These are phyloP conservation scores for Ophiorrhiza pumila DNA, from an alignment of 257 asterid genomes.

Conservation along the genomic window DNA sequence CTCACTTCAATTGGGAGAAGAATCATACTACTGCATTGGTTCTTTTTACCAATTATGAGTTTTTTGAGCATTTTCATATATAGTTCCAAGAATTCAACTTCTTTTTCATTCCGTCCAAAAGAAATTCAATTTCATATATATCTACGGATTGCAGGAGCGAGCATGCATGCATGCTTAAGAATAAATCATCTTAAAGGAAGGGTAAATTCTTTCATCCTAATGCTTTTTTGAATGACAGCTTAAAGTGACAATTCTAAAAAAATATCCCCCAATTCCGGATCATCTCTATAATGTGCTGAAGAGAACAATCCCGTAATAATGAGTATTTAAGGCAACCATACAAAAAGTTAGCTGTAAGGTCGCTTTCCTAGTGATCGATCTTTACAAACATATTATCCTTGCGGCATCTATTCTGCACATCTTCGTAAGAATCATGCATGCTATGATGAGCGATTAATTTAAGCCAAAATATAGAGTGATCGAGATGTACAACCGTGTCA, in stretches of 20 bases:
- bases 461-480: neutral
- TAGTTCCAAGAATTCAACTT: neutral
- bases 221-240: neutral
- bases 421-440: constrained; percentile 1
- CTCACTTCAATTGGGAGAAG: neutral
- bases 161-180: neutral
- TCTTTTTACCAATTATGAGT: neutral
- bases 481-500: no score
- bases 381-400: constrained; percentile 27
- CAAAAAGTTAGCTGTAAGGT: constrained; percentile 28
- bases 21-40: neutral
- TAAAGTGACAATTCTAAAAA: neutral
- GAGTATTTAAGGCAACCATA: constrained; percentile 37
- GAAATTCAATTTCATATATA: no score
- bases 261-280: neutral
- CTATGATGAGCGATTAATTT: neutral
- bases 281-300: constrained; percentile 15
- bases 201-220: constrained; percentile 1
- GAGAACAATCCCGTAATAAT: constrained; percentile 31
- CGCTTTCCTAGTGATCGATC: constrained; percentile 26
- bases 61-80: neutral
- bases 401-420: constrained; percentile 35
- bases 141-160: no score
- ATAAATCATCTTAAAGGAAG: neutral
- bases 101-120: no score